These are phyloP conservation scores for Kodamaea kakaduensis DNA, from an alignment of 805 yeast genomes.

Conservation along the genomic window DNA sequence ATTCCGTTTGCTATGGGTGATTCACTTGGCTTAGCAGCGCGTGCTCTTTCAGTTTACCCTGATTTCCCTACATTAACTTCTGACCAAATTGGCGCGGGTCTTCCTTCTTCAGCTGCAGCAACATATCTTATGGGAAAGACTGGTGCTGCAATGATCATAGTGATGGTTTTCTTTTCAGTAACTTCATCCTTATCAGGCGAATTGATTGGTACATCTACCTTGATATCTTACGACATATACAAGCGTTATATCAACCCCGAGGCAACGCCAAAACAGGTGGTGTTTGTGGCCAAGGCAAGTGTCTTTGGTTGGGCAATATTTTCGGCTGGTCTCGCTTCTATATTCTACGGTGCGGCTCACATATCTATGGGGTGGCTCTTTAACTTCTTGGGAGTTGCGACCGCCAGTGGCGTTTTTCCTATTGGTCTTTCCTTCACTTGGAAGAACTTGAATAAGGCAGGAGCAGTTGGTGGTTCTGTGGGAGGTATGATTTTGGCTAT, in stretches of 20 bases:
- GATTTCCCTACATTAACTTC: slow-evolving; percentile 17
- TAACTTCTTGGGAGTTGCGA: slow-evolving; percentile 27
- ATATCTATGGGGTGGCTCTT: slow-evolving; percentile 36
- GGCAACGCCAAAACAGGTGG: slow-evolving; percentile 23
- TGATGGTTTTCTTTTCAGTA: slow-evolving; percentile 37
- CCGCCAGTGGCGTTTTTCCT: slow-evolving; percentile 26
- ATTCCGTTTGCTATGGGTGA: slow-evolving; percentile 24
- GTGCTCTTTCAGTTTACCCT: slow-evolving; percentile 22
- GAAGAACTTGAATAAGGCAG: slow-evolving; percentile 31
- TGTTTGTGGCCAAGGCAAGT: slow-evolving; percentile 18
- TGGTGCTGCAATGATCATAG: slow-evolving; percentile 26
- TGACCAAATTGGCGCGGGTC: slow-evolving; percentile 19
- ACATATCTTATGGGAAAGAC: slow-evolving; percentile 23
- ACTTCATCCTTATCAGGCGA: slow-evolving; percentile 42
- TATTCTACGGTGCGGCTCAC: slow-evolving; percentile 22
- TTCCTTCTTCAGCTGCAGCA: slow-evolving; percentile 20
- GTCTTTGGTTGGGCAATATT: slow-evolving; percentile 22
- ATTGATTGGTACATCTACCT: slow-evolving; percentile 37
- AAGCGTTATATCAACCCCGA: slow-evolving; percentile 22
- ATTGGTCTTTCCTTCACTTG: slow-evolving; percentile 22
- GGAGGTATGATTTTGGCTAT: slow-evolving; percentile 35
- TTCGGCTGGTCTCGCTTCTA: slow-evolving; percentile 19
- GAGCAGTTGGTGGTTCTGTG: slow-evolving; percentile 37
- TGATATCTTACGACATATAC: slow-evolving; percentile 24
- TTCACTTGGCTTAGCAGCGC: slow-evolving; percentile 38